Evolutionary conservation across 495 filamentous ascomycete species (phyloP), one percentile per base, ranked within the genome.

Genomic region (Cenococcum geophilum): DNA sequence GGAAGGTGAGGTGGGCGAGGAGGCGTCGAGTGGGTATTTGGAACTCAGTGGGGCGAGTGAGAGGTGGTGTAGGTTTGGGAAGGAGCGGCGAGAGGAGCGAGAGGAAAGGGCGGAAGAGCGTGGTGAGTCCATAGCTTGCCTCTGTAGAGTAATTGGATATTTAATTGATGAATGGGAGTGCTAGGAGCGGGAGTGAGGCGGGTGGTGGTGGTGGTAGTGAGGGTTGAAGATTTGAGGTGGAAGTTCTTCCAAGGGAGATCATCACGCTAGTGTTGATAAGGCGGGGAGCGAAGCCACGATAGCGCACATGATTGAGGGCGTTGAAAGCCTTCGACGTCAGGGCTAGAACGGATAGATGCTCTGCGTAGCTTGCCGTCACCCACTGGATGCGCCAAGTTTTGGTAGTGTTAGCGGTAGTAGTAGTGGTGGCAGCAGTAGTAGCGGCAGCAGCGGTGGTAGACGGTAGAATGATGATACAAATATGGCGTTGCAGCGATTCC

Each of bases 11-110:
- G 57, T 27, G 10, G 68, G 62, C n/a, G 42, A 12, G 0, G 64
- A 60, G 23, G 62, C 69, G 47, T 71, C 67, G 61, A 70, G 55
- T 35, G 67, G 63, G 53, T 64, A 67, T 55, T 62, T 60, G 42
- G 69, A 53, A 53, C 57, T 65, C 27, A 76, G 72, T 11, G 74
- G 74, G 48, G 74, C 72, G 21, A 75, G 73, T 35, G 73, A 72
- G 62, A 76, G 72, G 65, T 74, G 65, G 64, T 65, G 52, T 21
- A 76, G 72, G 62, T 76, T 76, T 4, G 73, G 73, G 32, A 62
- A 67, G 48, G 73, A 75, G 27, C 73, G 73, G 27, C 70, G 71
- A 18, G 64, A 62, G 14, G 51, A 61, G 52, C 62, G 61, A 45
- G 59, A 58, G 5, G 65, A 20, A 48, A 54, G 59, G 8, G 66